Conservation (phyloP, 352 stramenopile species). For the Halophytophthora polymorphica region DNA sequence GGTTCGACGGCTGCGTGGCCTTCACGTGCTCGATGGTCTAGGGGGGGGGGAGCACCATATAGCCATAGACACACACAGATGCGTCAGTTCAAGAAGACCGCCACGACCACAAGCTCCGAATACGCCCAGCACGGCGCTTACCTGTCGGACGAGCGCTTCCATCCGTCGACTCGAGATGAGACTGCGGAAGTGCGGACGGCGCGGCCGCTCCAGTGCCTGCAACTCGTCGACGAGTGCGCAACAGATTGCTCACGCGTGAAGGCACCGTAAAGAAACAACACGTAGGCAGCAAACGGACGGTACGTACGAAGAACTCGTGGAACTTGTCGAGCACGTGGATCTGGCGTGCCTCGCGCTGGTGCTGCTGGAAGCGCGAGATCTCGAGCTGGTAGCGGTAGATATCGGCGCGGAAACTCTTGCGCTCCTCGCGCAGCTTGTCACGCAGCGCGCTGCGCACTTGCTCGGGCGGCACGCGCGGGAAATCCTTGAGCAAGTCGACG, state of each 20-base stretch:
- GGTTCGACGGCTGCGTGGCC: slow-evolving; percentile 37
- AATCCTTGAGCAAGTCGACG: slow-evolving; percentile 62
- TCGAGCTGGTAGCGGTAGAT: slow-evolving; percentile 67
- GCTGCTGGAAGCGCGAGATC: slow-evolving; percentile 47
- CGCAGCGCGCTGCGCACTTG: slow-evolving; percentile 47
- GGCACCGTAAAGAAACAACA: neutral
- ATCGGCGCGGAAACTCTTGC: slow-evolving; percentile 54
- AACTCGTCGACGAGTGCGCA: neutral
- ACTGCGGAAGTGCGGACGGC: slow-evolving; percentile 54
- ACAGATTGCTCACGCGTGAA: neutral
- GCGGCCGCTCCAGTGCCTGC: slow-evolving; percentile 42
- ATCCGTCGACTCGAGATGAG: slow-evolving; percentile 61
- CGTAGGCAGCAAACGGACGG: neutral
- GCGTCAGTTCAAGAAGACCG: neutral
- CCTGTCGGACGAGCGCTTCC: slow-evolving; percentile 51
- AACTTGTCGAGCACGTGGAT: slow-evolving; percentile 66
- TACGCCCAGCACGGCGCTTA: slow-evolving; percentile 3
- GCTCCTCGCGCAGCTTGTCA: slow-evolving; percentile 55
- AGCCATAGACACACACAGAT: neutral
- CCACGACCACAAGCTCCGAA: neutral
- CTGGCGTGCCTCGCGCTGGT: slow-evolving; percentile 45
- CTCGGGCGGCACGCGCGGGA: slow-evolving; percentile 36
- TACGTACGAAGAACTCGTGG: slow-evolving; percentile 63
- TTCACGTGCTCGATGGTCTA: slow-evolving; percentile 59
- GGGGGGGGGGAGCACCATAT: neutral